Percentiles rank a stretch among this genome's conserved stretches.
phyloP scores from a whole-genome alignment of 139 green algal genomes.

The Mesostigma viride region DNA sequence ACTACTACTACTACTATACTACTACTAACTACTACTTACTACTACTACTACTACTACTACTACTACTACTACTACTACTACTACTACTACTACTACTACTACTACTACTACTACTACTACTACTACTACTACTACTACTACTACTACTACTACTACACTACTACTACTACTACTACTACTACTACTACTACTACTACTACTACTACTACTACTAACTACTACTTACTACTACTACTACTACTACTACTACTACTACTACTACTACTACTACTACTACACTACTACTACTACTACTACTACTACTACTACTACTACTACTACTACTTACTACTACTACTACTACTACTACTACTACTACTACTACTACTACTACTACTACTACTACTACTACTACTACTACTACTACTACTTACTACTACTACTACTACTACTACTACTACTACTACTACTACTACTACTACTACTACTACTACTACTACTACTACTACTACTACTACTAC shows the following conservation, averaged over 20 bases:
- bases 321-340: too few species aligned
- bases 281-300: constrained; percentile 1
- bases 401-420: too few species aligned
- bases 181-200: constrained; percentile 5
- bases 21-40: too few species aligned
- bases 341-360: constrained; percentile 3
- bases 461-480: constrained; percentile 5
- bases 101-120: background rate
- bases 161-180: too few species aligned
- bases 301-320: constrained; percentile 4
- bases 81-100: too few species aligned
- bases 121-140: background rate
- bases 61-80: too few species aligned
- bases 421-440: constrained; percentile 5
- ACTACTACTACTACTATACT: too few species aligned
- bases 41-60: too few species aligned
- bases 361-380: constrained; percentile 2
- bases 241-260: constrained; percentile 5
- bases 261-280: too few species aligned
- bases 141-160: background rate
- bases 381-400: constrained; percentile 5
- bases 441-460: constrained; percentile 6
- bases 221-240: too few species aligned
- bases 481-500: background rate
- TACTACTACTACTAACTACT: constrained; percentile 6